Percentiles rank a stretch among this genome's conserved stretches.
Conservation (phyloP, 2,329 filamentous ascomycete species). For the Aspergillus ochraceoroseus region DNA sequence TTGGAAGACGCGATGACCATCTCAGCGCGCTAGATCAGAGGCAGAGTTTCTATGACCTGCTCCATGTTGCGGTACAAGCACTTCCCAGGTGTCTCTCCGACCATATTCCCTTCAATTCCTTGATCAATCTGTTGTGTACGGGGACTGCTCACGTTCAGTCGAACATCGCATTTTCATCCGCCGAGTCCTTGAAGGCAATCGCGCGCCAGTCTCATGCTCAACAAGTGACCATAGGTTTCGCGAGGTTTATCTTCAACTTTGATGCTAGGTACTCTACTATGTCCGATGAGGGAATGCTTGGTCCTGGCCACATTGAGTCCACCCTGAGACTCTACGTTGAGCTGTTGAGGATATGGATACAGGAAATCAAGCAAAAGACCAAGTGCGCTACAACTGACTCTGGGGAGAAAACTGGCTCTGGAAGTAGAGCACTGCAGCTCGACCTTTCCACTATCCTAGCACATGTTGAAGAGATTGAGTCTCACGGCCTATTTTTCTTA, state of each 20-base stretch:
- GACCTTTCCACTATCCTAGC: conserved; percentile 85
- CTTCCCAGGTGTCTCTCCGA: conserved; percentile 87
- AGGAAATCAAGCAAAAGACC: conserved; percentile 84
- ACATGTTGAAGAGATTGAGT: conserved; percentile 94
- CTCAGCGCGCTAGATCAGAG: conserved; percentile 71
- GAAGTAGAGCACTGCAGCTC: conserved; percentile 69
- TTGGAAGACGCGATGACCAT: conserved; percentile 75
- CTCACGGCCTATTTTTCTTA: conserved; percentile 92
- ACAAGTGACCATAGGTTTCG: conserved; percentile 93
- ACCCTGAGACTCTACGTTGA: conserved; percentile 91
- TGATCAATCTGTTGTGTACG: conserved; percentile 93
- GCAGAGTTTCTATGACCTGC: conserved; percentile 89
- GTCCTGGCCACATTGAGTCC: conserved; percentile 87
- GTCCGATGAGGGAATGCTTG: conserved; percentile 95
- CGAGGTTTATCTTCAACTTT: conserved; percentile 97
- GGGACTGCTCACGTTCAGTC: conserved; percentile 92
- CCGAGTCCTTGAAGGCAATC: conserved; percentile 90
- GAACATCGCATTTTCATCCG: conserved; percentile 87
- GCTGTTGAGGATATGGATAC: conserved; percentile 92
- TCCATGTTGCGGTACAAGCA: conserved; percentile 93
- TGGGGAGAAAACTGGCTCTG: conserved; percentile 58
- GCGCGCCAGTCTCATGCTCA: conserved; percentile 89
- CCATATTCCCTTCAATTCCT: conserved; percentile 84
- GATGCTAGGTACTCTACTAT: conserved; percentile 96
- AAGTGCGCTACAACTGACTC: conserved; percentile 64